Base-by-base conservation (phyloP, 208 protist species). In the Crithidia brevicula region DNA sequence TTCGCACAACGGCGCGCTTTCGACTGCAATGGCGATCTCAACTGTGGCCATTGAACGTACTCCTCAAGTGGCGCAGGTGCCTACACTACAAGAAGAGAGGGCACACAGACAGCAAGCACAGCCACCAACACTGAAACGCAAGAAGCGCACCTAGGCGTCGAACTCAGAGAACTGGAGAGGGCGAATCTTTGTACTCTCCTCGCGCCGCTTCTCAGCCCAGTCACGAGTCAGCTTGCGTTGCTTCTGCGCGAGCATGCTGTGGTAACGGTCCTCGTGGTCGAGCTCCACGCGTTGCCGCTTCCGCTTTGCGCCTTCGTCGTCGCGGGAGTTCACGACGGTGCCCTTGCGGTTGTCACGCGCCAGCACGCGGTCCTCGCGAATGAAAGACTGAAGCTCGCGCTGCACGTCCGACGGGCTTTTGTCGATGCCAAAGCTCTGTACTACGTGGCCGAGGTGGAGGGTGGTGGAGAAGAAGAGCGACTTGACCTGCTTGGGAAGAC, bases 381-480 rank as follows among this genome's bases (percentile, higher is more conserved):
- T 88, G 54, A 81, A 77, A 4, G 63, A 60, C 22, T 81, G 85
- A 28, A 93, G 51, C 49, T 88, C 76, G 38, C 73, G 71, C 53
- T 87, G 85, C 50, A 96, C 77, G 57, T 96, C 92, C 11, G 77
- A 87, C 13, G 95, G 95, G 59, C 88, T 93, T 40, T 88, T 90
- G 63, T 89, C 77, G 51, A 97, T 82, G 59, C 92, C 94, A 79
- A 98, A 98, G 47, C 86, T 95, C 49, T 94, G 88, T 22, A 95
- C 96, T 8, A 99, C 89, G 64, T 97, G 91, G 30, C 89, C 86
- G 18, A 99, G 83, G 58, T 99, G 97, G 28, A 99, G 89, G 25
- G 70, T 82, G 79, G 72, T 98, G 89, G 77, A 70, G 45, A 87
- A 87, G 72, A 87, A 90, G 65, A 77, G 74, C 1, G 46, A 60